Evolutionary conservation across 805 yeast genomes (phyloP).

Genomic region (Kazachstania africana): DNA sequence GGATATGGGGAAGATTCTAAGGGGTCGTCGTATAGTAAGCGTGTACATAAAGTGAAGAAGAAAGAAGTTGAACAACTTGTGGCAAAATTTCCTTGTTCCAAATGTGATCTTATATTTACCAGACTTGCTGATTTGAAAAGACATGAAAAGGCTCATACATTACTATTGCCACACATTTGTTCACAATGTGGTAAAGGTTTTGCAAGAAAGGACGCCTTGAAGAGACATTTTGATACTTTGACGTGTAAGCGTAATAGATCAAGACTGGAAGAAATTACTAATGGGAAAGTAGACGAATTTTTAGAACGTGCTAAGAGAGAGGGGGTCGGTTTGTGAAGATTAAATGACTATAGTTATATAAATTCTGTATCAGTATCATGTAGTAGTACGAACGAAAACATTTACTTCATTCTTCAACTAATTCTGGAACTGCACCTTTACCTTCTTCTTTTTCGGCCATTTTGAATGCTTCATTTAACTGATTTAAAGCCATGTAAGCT

Average conservation of each 20-base stretch:
- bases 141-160: conserved; percentile 63
- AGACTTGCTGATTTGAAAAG: conserved; percentile 61
- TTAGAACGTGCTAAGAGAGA: conserved; percentile 20
- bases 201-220: conserved; percentile 73
- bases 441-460: conserved; percentile 20
- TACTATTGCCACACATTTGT: conserved; percentile 65
- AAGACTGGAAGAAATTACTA: conserved; percentile 30
- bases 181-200: conserved; percentile 70
- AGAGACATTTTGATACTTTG: conserved; percentile 61
- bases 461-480: conserved; percentile 74
- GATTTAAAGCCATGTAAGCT: conserved; percentile 77
- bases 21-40: too few relatives aligned
- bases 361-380: neutral
- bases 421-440: conserved; percentile 1
- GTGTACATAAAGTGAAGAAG: neutral
- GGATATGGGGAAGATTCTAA: too few relatives aligned
- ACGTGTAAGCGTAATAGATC: conserved; percentile 67
- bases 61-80: neutral
- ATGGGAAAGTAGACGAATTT: conserved; percentile 27
- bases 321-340: conserved; percentile 19
- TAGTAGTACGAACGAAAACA: neutral
- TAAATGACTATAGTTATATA: neutral
- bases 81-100: conserved; percentile 42
- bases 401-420: neutral
- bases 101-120: conserved; percentile 53